Percentiles rank a stretch among this genome's conserved stretches.
Evolutionary conservation across 352 stramenopile species (phyloP).

Genomic region (Bremia lactucae): DNA sequence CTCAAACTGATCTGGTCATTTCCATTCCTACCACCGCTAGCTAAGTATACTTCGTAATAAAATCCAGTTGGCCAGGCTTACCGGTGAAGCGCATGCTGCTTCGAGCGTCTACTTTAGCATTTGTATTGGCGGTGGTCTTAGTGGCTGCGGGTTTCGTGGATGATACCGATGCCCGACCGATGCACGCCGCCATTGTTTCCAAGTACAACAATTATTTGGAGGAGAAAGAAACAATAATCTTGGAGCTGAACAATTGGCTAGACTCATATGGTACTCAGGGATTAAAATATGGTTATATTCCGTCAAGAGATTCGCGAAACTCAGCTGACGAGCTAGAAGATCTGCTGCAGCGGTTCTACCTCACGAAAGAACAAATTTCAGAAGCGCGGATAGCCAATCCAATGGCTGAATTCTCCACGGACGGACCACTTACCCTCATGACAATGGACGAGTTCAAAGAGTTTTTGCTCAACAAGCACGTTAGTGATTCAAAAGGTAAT

Average conservation of each 20-base stretch:
- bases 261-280: constrained; percentile 20
- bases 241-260: constrained; percentile 40
- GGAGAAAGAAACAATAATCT: constrained; percentile 27
- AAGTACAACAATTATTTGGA: constrained; percentile 47
- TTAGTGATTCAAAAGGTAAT: constrained; percentile 1
- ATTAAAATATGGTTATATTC: constrained; percentile 25
- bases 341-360: constrained; percentile 32
- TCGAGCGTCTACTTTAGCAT: constrained; percentile 11
- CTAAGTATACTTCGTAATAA: not conserved
- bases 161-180: constrained; percentile 18
- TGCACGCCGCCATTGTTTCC: constrained; percentile 36
- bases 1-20: constrained; percentile 12
- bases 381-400: constrained; percentile 26
- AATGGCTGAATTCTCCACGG: constrained; percentile 28
- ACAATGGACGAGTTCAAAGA: constrained; percentile 38
- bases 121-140: constrained; percentile 14
- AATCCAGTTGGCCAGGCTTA: not conserved
- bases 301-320: constrained; percentile 25
- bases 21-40: not conserved
- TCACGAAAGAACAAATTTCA: constrained; percentile 31
- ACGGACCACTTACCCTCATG: constrained; percentile 45
- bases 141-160: constrained; percentile 10
- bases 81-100: constrained; percentile 13
- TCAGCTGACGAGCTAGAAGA: constrained; percentile 27
- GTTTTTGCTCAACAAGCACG: constrained; percentile 29